Base-by-base conservation (phyloP, 495 filamentous ascomycete species). In the Articulospora tetracladia region DNA sequence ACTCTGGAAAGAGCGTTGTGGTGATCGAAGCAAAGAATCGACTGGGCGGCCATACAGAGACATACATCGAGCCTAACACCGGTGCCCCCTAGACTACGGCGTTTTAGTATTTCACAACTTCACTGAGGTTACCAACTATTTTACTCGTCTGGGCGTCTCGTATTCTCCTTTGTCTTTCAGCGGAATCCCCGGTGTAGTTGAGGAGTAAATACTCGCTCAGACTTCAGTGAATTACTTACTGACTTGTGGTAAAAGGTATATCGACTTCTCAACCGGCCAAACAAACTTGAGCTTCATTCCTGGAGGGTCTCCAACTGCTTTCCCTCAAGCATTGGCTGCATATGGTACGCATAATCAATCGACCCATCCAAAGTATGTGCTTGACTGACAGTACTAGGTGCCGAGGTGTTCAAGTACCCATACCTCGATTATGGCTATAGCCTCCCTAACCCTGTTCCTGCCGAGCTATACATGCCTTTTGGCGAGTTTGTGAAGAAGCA, bases 41-140 rank as follows among this genome's bases (percentile, higher is more conserved):
- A 15, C 67, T 84, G 0, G 80, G 81, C 8, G 80, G 80, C 0
- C 78, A 83, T 57, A 71, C 69, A 4, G 68, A 80, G 11, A 83
- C 79, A 0, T 75, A 74, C 55, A 62, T 56, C 22, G 61, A 70
- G 15, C 62, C 69, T n/a, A 24, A 26, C 30, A 61, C 63, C 12
- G 56, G 58, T 7, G 20, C 19, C 19, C 19, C 57, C 20, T 52
- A 22, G 57, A 68, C 39, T 36, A 54, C 30, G 64, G 58, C 13
- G 59, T 64, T 7, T 7, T 50, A 17, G 23, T 46, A 19, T 63
- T 63, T n/a, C 41, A 63, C 27, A 51, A 65, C 28, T 19, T 53
- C 4, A n/a, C 55, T 6, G 57, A 75, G 22, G 74, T 76, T n/a
- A 69, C 53, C 0, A 59, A 76, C 39, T 83, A 70, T 57, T 79